These are phyloP conservation scores for Starmerella riodocensis DNA, from an alignment of 805 yeast genomes.

Conservation along the genomic window DNA sequence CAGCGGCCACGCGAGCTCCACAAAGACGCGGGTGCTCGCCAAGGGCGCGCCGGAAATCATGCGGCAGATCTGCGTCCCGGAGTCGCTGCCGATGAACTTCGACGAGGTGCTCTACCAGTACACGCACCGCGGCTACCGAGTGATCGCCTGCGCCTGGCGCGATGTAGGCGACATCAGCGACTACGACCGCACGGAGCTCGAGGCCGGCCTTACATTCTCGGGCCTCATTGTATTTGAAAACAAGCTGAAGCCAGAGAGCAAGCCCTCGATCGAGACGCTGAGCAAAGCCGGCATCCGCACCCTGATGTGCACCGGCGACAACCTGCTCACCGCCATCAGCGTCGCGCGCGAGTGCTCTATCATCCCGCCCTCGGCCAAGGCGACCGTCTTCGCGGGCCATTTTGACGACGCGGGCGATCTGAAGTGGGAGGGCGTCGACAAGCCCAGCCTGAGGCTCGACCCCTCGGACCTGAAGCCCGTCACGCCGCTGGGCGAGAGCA, in stretches of 20 bases:
- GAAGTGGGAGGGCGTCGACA: slow-evolving; percentile 33
- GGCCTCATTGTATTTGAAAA: slow-evolving; percentile 93
- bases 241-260: slow-evolving; percentile 62
- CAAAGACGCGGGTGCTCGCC: slow-evolving; percentile 43
- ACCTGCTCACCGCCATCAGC: slow-evolving; percentile 83
- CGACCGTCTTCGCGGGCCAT: slow-evolving; percentile 51
- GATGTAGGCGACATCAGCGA: slow-evolving; percentile 56
- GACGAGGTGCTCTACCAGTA: slow-evolving; percentile 64
- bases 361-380: slow-evolving; percentile 30
- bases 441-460: slow-evolving; percentile 43
- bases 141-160: slow-evolving; percentile 79
- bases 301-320: slow-evolving; percentile 97
- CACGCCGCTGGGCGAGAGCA: background rate
- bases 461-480: slow-evolving; percentile 43
- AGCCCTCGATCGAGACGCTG: slow-evolving; percentile 44
- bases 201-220: slow-evolving; percentile 52
- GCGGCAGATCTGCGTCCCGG: slow-evolving; percentile 57
- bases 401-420: slow-evolving; percentile 34
- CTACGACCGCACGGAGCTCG: slow-evolving; percentile 48
- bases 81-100: slow-evolving; percentile 60
- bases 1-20: slow-evolving; percentile 12
- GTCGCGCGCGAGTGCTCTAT: slow-evolving; percentile 79
- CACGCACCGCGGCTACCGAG: slow-evolving; percentile 89
- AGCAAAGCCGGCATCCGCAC: slow-evolving; percentile 63
- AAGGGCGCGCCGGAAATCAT: slow-evolving; percentile 98